Evolutionary conservation across 768 basidiomycete species (phyloP).

Genomic region (Boletus patriciae): DNA sequence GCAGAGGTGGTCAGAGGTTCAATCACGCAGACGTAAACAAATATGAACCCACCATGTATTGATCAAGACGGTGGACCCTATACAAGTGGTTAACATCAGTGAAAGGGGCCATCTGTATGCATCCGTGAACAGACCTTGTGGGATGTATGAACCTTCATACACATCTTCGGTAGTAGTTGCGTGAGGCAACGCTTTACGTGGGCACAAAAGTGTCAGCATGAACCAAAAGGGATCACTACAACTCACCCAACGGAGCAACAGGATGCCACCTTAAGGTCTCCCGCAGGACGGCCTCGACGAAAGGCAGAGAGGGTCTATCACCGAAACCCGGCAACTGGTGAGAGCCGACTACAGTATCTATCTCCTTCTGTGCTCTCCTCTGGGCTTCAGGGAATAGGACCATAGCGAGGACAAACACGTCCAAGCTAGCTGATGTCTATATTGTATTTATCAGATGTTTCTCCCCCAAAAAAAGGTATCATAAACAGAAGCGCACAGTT

Average conservation of each 20-base stretch:
- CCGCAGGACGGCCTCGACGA: conserved; percentile 23
- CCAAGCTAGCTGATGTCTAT: conserved; percentile 23
- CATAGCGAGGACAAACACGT: conserved; percentile 31
- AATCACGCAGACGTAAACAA: not conserved
- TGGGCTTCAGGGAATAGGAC: conserved; percentile 27
- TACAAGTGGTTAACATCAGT: not conserved
- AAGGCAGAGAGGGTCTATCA: conserved; percentile 27
- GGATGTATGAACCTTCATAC: conserved; percentile 28
- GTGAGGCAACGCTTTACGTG: conserved; percentile 14
- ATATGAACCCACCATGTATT: conserved; percentile 23
- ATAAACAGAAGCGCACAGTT: conserved; percentile 19
- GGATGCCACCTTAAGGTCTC: conserved; percentile 29
- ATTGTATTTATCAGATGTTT: not conserved
- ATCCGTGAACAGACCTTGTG: conserved; percentile 19
- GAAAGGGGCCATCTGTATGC: not conserved
- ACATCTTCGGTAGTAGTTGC: conserved; percentile 20
- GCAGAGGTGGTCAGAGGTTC: not conserved
- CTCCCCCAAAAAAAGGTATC: not conserved
- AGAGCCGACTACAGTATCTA: conserved; percentile 22
- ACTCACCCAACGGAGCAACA: conserved; percentile 21
- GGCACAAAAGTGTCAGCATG: not conserved
- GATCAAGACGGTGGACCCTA: conserved; percentile 21
- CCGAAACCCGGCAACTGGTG: conserved; percentile 22
- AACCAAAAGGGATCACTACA: not conserved
- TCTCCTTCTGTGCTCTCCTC: conserved; percentile 25